Conservation (phyloP, 495 filamentous ascomycete genomes). For the Physcia stellaris region DNA sequence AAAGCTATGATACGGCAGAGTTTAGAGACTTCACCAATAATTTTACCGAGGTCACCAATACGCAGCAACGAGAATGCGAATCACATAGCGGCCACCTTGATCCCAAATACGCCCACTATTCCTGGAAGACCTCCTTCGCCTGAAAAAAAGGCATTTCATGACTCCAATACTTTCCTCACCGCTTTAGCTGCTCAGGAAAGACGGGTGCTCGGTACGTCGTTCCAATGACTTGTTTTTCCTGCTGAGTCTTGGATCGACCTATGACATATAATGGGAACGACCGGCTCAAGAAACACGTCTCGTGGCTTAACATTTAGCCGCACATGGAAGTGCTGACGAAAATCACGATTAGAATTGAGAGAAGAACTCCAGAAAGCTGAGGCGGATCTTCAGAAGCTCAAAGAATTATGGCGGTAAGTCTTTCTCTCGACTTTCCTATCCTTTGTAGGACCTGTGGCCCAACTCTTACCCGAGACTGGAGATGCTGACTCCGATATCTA, state of each 20-base stretch:
- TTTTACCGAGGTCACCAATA: background rate
- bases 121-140: background rate
- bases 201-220: too few relatives aligned
- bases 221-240: too few relatives aligned
- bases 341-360: slow-evolving; percentile 76
- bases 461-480: too few relatives aligned
- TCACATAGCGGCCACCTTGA: background rate
- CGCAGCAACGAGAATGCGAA: background rate
- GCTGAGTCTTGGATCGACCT: too few relatives aligned
- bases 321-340: too few relatives aligned
- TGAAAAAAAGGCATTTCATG: slow-evolving; percentile 14
- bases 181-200: slow-evolving; percentile 87
- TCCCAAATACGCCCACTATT: background rate
- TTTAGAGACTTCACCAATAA: background rate
- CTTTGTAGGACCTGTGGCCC: too few relatives aligned
- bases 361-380: slow-evolving; percentile 81
- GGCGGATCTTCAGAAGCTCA: slow-evolving; percentile 57
- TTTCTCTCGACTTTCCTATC: too few relatives aligned
- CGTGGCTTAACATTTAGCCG: too few relatives aligned
- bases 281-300: too few relatives aligned
- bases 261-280: too few relatives aligned
- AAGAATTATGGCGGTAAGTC: slow-evolving; percentile 72
- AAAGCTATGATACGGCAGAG: background rate
- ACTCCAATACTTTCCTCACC: slow-evolving; percentile 67
- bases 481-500: too few relatives aligned